These are phyloP conservation scores for Calocybe gangraenosa DNA, from an alignment of 768 basidiomycete species.

Conservation along the genomic window DNA sequence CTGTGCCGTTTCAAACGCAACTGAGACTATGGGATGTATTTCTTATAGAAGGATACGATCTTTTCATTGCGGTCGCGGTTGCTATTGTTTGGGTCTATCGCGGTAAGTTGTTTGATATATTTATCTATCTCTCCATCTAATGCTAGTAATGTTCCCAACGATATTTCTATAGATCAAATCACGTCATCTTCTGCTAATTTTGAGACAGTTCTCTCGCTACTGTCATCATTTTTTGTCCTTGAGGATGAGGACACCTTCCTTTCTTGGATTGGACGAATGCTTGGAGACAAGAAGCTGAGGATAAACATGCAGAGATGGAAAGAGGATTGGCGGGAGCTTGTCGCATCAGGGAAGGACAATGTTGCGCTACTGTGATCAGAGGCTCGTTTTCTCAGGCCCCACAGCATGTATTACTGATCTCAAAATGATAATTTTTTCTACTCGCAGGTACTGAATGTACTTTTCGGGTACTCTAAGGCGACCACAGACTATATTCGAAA, in stretches of 20 bases:
- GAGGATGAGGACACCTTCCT: slow-evolving; percentile 84
- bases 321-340: slow-evolving; percentile 71
- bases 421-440: too few species aligned
- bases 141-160: not conserved
- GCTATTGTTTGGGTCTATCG: slow-evolving; percentile 90
- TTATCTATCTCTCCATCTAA: too few species aligned
- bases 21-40: slow-evolving; percentile 94
- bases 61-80: slow-evolving; percentile 80
- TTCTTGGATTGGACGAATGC: slow-evolving; percentile 69
- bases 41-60: slow-evolving; percentile 84
- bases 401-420: too few species aligned
- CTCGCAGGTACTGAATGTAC: too few species aligned
- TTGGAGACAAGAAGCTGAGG: slow-evolving; percentile 62
- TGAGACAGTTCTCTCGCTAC: slow-evolving; percentile 85
- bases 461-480: too few species aligned
- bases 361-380: slow-evolving; percentile 39
- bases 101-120: slow-evolving; percentile 48
- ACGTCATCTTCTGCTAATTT: slow-evolving; percentile 77
- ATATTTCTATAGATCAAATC: slow-evolving; percentile 63
- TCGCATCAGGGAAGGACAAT: slow-evolving; percentile 58
- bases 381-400: too few species aligned
- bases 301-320: slow-evolving; percentile 74
- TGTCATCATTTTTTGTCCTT: slow-evolving; percentile 94
- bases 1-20: slow-evolving; percentile 93
- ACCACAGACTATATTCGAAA: too few species aligned